A percentile compares a stretch with the other conserved stretches of the same genome.
These are phyloP conservation scores for Carpinus fangiana DNA, from an alignment of 306 rosid genomes.

Conservation along the genomic window DNA sequence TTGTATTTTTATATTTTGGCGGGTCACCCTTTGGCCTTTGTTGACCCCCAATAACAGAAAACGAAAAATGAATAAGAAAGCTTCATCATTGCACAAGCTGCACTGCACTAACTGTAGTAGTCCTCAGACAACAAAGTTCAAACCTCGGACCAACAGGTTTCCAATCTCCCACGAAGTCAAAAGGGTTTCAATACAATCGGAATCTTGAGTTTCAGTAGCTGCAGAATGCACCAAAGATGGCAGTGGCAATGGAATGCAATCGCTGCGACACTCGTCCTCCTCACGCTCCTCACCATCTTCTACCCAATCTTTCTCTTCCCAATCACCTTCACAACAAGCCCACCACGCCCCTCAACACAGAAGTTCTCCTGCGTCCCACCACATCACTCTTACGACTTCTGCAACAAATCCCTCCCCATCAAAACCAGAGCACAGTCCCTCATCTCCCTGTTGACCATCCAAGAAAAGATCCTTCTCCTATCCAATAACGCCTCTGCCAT, in stretches of 20 bases:
- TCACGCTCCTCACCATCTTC: constrained; percentile 11
- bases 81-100: too few species aligned
- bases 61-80: too few species aligned
- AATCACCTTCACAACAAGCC: constrained; percentile 1
- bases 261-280: constrained; percentile 11
- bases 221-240: background rate
- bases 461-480: constrained; percentile 66
- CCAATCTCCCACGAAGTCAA: too few species aligned
- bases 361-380: constrained; percentile 63
- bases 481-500: constrained; percentile 60
- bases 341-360: background rate
- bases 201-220: background rate
- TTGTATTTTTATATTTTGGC: too few species aligned
- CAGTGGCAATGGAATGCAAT: background rate
- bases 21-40: too few species aligned
- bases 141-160: too few species aligned
- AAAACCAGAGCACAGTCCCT: constrained; percentile 52
- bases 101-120: too few species aligned
- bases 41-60: too few species aligned
- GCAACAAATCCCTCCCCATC: constrained; percentile 63
- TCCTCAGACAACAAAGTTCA: too few species aligned
- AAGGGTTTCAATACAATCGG: too few species aligned
- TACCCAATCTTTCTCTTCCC: constrained; percentile 1
- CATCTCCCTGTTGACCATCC: constrained; percentile 60
- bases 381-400: constrained; percentile 48